A percentile compares a stretch with the other conserved stretches of the same genome.
Conservation (phyloP, 2,329 filamentous ascomycete species). For the Fusarium domesticum region DNA sequence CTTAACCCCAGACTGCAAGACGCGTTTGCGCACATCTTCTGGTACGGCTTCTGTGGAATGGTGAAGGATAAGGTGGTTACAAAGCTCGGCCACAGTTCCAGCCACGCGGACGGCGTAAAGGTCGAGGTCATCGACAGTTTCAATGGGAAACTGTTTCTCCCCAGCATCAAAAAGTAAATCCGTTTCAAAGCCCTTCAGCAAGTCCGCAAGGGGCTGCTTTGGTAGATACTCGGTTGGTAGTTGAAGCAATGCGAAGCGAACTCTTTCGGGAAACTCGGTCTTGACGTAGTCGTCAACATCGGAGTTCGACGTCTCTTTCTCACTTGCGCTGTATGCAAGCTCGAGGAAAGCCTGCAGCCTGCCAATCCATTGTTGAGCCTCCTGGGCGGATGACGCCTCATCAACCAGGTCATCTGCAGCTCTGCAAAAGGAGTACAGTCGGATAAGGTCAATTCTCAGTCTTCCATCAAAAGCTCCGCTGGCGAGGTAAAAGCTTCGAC, state of each 20-base stretch:
- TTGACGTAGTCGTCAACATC: slow-evolving; percentile 37
- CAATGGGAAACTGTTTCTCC: slow-evolving; percentile 50
- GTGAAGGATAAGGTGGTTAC: slow-evolving; percentile 63
- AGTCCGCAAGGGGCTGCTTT: slow-evolving; percentile 56
- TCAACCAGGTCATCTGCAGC: slow-evolving; percentile 73
- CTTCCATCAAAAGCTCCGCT: slow-evolving; percentile 66
- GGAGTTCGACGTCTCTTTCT: neutral
- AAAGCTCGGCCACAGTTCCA: slow-evolving; percentile 68
- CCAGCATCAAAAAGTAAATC: slow-evolving; percentile 54
- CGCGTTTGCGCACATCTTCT: slow-evolving; percentile 30
- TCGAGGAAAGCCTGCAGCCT: slow-evolving; percentile 58
- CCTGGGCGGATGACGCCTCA: slow-evolving; percentile 50
- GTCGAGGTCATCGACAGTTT: slow-evolving; percentile 55
- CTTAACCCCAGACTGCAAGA: slow-evolving; percentile 55
- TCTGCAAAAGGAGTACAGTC: slow-evolving; percentile 71
- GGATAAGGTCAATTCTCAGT: slow-evolving; percentile 63
- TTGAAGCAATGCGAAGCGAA: slow-evolving; percentile 54
- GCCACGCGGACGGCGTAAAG: slow-evolving; percentile 66
- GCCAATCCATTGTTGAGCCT: slow-evolving; percentile 56
- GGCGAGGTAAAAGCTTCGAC: slow-evolving; percentile 70
- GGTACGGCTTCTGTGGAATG: slow-evolving; percentile 40
- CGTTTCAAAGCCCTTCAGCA: slow-evolving; percentile 67
- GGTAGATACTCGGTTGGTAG: slow-evolving; percentile 58
- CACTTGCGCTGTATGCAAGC: slow-evolving; percentile 31
- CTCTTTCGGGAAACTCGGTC: slow-evolving; percentile 49